Conservation (phyloP, 2,329 filamentous ascomycete species). For the Periconia sp. region DNA sequence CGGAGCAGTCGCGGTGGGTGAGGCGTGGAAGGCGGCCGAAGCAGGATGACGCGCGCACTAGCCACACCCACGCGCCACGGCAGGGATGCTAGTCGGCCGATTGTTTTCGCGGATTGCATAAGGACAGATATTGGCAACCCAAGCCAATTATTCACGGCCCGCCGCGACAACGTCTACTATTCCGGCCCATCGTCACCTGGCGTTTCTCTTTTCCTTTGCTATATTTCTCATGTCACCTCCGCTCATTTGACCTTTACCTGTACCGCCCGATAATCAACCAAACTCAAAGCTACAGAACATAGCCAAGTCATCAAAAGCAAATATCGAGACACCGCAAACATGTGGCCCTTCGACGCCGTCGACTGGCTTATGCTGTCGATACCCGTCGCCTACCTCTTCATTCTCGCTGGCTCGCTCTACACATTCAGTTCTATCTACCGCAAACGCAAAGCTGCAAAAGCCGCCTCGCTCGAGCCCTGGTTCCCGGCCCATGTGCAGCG, state of each 20-base stretch:
- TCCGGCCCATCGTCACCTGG: too few species aligned
- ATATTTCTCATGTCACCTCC: slow-evolving; percentile 17
- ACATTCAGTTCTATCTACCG: slow-evolving; percentile 94
- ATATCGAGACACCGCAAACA: slow-evolving; percentile 20
- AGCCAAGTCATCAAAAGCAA: slow-evolving; percentile 7
- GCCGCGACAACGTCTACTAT: too few species aligned
- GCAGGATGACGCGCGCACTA: slow-evolving; percentile 16
- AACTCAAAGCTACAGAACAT: neutral
- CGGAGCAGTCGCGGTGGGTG: slow-evolving; percentile 4
- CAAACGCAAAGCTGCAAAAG: slow-evolving; percentile 82
- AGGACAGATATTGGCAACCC: slow-evolving; percentile 35
- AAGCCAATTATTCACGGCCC: slow-evolving; percentile 1
- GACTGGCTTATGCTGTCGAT: slow-evolving; percentile 87
- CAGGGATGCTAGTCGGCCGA: slow-evolving; percentile 14
- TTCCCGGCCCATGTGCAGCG: slow-evolving; percentile 89
- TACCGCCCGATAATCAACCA: neutral
- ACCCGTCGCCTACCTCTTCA: slow-evolving; percentile 86
- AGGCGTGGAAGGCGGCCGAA: slow-evolving; percentile 19
- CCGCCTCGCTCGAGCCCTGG: slow-evolving; percentile 89
- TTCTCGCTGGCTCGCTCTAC: slow-evolving; percentile 85
- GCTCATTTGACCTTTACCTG: slow-evolving; percentile 18
- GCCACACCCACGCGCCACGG: slow-evolving; percentile 12
- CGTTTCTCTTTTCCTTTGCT: slow-evolving; percentile 9
- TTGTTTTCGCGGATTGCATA: slow-evolving; percentile 6
- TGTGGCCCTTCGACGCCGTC: slow-evolving; percentile 54